Evolutionary conservation across 2,329 filamentous ascomycete genomes (phyloP).

Genomic region (Amphichorda felina): DNA sequence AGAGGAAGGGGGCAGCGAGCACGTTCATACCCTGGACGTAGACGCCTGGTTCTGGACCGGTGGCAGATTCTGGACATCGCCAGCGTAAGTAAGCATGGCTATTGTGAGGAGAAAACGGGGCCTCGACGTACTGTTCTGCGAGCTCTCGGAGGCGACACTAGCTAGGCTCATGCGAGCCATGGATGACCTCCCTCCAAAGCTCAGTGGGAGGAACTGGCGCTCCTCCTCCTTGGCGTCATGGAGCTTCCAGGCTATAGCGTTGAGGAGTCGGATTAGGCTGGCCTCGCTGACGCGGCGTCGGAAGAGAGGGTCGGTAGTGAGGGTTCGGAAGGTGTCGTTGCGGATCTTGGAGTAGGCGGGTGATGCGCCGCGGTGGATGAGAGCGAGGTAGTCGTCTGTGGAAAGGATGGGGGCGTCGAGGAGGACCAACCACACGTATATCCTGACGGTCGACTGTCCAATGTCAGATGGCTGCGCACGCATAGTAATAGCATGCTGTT

Average conservation of each 20-base stretch:
- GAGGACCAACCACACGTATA: constrained; percentile 93
- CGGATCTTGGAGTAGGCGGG: constrained; percentile 95
- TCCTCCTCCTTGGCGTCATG: constrained; percentile 59
- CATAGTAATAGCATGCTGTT: too few species aligned
- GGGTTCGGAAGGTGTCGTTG: constrained; percentile 94
- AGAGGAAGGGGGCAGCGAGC: constrained; percentile 87
- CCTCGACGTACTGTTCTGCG: background rate
- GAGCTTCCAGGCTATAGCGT: constrained; percentile 88
- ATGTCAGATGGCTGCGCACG: background rate
- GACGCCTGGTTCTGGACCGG: constrained; percentile 63
- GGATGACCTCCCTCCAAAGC: constrained; percentile 9
- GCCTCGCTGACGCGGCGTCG: constrained; percentile 91
- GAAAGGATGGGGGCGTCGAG: constrained; percentile 76
- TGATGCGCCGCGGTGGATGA: constrained; percentile 87
- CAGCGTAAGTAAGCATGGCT: background rate
- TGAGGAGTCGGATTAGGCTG: constrained; percentile 84
- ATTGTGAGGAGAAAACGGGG: background rate
- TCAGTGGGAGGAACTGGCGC: constrained; percentile 18
- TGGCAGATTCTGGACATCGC: constrained; percentile 10
- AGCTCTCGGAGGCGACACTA: constrained; percentile 4
- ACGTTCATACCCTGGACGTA: constrained; percentile 99
- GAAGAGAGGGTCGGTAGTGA: constrained; percentile 95
- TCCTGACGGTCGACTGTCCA: constrained; percentile 71
- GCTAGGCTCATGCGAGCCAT: constrained; percentile 12
- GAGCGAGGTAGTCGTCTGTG: constrained; percentile 78